Evolutionary conservation across 305 asterid genomes (phyloP).

Genomic region (Coffea humblotiana): DNA sequence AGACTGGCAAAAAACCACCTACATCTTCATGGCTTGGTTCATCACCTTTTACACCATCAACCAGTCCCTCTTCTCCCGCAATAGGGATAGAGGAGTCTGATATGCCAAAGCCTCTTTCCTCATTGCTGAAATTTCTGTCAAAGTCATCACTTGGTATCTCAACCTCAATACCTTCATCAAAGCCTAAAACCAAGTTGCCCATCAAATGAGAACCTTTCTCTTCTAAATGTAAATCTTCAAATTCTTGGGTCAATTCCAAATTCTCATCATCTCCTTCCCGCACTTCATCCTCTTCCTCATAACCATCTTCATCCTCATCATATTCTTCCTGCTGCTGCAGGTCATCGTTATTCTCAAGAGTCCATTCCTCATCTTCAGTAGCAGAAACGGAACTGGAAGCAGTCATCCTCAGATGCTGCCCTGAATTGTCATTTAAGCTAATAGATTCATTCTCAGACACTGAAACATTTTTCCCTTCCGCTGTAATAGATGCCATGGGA

Average conservation of each 20-base stretch:
- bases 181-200: constrained; percentile 83
- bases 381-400: constrained; percentile 55
- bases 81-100: constrained; percentile 41
- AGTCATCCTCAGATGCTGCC: constrained; percentile 30
- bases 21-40: constrained; percentile 43
- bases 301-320: constrained; percentile 91
- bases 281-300: constrained; percentile 85
- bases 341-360: constrained; percentile 56
- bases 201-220: constrained; percentile 50
- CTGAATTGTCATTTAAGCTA: constrained; percentile 48
- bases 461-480: constrained; percentile 41
- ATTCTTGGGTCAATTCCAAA: constrained; percentile 59
- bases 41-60: constrained; percentile 46
- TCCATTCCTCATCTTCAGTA: constrained; percentile 88
- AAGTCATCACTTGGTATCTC: constrained; percentile 80
- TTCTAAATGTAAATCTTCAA: constrained; percentile 58
- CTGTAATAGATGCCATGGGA: constrained; percentile 46
- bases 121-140: constrained; percentile 48
- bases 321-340: constrained; percentile 90
- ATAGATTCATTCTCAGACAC: constrained; percentile 42
- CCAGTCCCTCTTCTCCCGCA: constrained; percentile 43
- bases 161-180: constrained; percentile 94
- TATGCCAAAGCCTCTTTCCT: constrained; percentile 48
- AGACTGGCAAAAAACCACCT: constrained; percentile 37
- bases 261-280: constrained; percentile 71